Percentiles rank a stretch among this genome's conserved stretches.
Conservation (phyloP, 2,329 filamentous ascomycete genomes). For the Calonectria pteridis region DNA sequence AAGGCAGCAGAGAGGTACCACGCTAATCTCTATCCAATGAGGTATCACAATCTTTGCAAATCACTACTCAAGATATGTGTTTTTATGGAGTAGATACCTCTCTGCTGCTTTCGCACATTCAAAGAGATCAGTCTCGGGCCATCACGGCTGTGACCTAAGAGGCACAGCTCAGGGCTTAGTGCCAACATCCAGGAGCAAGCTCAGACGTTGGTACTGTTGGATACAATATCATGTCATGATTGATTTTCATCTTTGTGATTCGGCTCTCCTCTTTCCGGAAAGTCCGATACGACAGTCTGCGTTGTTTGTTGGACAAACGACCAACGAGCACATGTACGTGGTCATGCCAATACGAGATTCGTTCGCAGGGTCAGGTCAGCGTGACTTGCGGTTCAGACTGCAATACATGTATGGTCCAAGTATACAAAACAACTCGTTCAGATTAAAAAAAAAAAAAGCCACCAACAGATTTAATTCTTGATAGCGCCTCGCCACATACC, state of each 20-base stretch:
- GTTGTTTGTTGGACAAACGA: neutral
- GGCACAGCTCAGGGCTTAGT: slow-evolving; percentile 3
- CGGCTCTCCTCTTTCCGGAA: neutral
- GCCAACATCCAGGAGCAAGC: neutral
- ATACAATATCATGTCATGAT: slow-evolving; percentile 6
- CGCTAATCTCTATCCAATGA: too few species aligned
- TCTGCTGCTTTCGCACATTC: too few species aligned
- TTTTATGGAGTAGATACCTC: too few species aligned
- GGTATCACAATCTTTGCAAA: too few species aligned
- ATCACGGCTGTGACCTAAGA: neutral
- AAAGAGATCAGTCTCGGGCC: too few species aligned
- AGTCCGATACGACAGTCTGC: neutral
- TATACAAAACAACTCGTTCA: neutral
- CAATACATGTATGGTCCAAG: neutral
- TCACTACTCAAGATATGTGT: too few species aligned
- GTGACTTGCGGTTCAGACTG: neutral
- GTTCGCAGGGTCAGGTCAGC: neutral
- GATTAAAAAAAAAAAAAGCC: neutral
- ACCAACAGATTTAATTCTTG: neutral
- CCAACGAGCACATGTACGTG: neutral
- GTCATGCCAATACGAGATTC: neutral
- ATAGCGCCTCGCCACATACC: neutral
- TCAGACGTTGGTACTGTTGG: neutral
- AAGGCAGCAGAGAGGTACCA: too few species aligned
- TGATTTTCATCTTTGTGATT: neutral